Evolutionary conservation across 208 protist genomes (phyloP).

Genomic region (Crithidia thermophila): DNA sequence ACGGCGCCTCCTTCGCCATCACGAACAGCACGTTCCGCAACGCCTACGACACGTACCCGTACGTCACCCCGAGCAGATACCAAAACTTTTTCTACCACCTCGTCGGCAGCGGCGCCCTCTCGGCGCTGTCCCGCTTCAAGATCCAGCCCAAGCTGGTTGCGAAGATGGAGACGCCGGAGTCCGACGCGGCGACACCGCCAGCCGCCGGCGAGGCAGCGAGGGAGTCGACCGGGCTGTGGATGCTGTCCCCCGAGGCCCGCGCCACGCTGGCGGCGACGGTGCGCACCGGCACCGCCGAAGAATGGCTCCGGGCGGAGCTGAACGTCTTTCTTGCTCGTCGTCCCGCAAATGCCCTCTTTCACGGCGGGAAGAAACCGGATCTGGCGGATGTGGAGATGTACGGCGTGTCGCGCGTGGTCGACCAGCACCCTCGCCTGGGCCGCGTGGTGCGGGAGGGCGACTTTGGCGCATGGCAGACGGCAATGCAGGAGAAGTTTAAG

Average conservation of each 20-base stretch:
- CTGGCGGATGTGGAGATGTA: slow-evolving; percentile 85
- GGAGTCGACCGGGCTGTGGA: slow-evolving; percentile 23
- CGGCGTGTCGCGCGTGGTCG: slow-evolving; percentile 66
- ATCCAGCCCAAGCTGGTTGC: slow-evolving; percentile 42
- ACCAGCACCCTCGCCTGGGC: slow-evolving; percentile 52
- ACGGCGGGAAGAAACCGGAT: slow-evolving; percentile 71
- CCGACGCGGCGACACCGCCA: not conserved
- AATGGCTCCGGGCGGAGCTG: slow-evolving; percentile 59
- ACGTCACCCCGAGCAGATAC: slow-evolving; percentile 55
- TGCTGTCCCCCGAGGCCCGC: slow-evolving; percentile 14
- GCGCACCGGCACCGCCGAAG: slow-evolving; percentile 25
- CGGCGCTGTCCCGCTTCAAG: slow-evolving; percentile 57
- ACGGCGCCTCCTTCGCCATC: slow-evolving; percentile 70
- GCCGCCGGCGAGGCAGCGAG: not conserved
- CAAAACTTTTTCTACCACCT: slow-evolving; percentile 66
- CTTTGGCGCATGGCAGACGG: slow-evolving; percentile 65
- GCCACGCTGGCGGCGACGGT: slow-evolving; percentile 9
- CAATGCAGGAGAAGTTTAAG: slow-evolving; percentile 53
- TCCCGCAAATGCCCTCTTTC: slow-evolving; percentile 41
- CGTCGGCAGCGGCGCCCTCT: slow-evolving; percentile 56
- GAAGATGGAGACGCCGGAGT: slow-evolving; percentile 21
- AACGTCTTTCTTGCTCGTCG: slow-evolving; percentile 41
- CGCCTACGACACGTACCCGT: slow-evolving; percentile 60
- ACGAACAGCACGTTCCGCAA: slow-evolving; percentile 64
- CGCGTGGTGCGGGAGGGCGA: slow-evolving; percentile 38